Base-by-base conservation (phyloP, 176 grass and related monocot species). In the Calamus simplicifolius region DNA sequence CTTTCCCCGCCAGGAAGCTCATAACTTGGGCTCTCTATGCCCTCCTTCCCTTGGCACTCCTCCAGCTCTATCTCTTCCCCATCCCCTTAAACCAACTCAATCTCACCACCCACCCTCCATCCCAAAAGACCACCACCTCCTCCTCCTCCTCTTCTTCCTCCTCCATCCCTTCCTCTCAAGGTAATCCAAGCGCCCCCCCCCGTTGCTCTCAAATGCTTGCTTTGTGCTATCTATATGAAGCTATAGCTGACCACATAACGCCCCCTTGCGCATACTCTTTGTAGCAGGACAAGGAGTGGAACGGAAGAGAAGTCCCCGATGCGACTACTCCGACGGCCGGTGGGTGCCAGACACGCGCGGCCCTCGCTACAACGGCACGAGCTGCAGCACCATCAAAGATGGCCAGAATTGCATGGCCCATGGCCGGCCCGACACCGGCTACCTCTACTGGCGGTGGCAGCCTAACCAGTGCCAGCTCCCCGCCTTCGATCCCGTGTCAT, bases 391-490 rank as follows among this genome's bases (percentile, higher is more conserved):
- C 14, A 90, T 95, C 68, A 95, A 95, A 63, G 83, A 87, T 0
- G 84, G 79, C 14, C 91, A 95, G 72, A 95, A 95, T 57, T 95
- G 91, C 71, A 87, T 95, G 91, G 77, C 71, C 18, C 80, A 90
- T 67, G 82, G 90, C 49, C 80, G 91, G 4, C 91, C 83, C 1
- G 91, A 95, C 68, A 82, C 77, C 10, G 86, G 77, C 48, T 95
- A 95, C 74, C 80, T 87, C 50, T 71, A 82, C 63, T 90, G 86
- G 91, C 77, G 77, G 31, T 95, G 91, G 86, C 67, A 14, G 48
- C 91, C 91, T 5, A 61, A 49, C 19, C 13, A 65, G 6, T 95
- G 91, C 71, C 16, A 18, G 17, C 77, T 90, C 27, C 90, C 82
- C 6, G 60, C 51, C 50, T 95, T 95, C 70, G 85, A 88, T 25